These are phyloP conservation scores for Lasiodiplodia sp. DNA, from an alignment of 2,329 filamentous ascomycete species.

Conservation along the genomic window DNA sequence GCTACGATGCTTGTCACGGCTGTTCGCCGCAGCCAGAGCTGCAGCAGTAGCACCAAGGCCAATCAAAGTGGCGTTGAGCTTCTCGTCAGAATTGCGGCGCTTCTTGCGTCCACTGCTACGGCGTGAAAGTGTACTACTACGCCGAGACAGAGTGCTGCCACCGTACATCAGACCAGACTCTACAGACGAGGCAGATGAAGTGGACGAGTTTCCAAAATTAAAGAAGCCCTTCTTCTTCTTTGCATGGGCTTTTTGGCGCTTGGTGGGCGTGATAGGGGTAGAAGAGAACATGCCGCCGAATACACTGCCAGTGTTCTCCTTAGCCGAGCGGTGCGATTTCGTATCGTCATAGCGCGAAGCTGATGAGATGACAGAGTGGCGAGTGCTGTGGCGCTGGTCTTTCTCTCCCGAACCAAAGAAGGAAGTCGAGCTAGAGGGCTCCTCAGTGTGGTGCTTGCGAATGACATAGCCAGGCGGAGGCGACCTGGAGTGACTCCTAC, in stretches of 20 bases:
- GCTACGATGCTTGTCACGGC: slow-evolving; percentile 37
- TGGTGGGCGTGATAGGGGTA: slow-evolving; percentile 36
- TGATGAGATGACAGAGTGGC: slow-evolving; percentile 14
- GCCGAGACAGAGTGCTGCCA: slow-evolving; percentile 36
- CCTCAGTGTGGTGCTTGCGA: slow-evolving; percentile 43
- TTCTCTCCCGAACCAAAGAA: slow-evolving; percentile 21
- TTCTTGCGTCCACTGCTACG: slow-evolving; percentile 39
- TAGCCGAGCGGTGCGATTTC: slow-evolving; percentile 36
- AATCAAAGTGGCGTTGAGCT: slow-evolving; percentile 54
- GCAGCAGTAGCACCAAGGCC: slow-evolving; percentile 58
- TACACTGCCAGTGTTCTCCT: slow-evolving; percentile 37
- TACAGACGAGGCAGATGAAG: slow-evolving; percentile 54
- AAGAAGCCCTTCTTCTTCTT: slow-evolving; percentile 58
- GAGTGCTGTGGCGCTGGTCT: slow-evolving; percentile 14
- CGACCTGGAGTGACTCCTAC: slow-evolving; percentile 42
- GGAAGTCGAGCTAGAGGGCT: slow-evolving; percentile 34
- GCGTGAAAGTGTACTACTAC: slow-evolving; percentile 34
- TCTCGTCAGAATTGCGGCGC: slow-evolving; percentile 53
- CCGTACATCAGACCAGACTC: slow-evolving; percentile 58
- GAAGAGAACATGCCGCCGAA: slow-evolving; percentile 68
- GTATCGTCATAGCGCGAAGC: slow-evolving; percentile 7
- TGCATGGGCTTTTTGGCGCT: slow-evolving; percentile 40
- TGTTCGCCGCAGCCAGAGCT: slow-evolving; percentile 55
- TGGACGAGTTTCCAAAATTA: slow-evolving; percentile 56
- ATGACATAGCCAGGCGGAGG: slow-evolving; percentile 42